Conservation (phyloP, 2,329 filamentous ascomycete genomes). For the Diaporthe ilicicola region DNA sequence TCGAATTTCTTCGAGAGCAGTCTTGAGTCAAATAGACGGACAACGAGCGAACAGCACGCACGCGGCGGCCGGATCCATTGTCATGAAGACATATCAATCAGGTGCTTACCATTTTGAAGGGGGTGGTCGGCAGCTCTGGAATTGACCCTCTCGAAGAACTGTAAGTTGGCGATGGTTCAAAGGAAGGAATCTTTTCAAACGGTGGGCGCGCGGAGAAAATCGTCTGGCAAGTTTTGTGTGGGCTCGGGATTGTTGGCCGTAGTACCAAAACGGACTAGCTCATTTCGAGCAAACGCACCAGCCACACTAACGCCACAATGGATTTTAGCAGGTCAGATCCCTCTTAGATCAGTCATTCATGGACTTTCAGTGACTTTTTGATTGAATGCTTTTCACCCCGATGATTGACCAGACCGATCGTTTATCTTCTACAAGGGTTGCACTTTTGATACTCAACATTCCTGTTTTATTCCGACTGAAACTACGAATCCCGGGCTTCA, state of each 20-base stretch:
- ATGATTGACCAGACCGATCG: no score
- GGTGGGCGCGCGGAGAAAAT: constrained; percentile 15
- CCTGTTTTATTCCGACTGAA: not conserved
- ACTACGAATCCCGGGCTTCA: not conserved
- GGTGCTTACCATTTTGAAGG: constrained; percentile 70
- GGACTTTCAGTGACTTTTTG: not conserved
- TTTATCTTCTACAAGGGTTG: not conserved
- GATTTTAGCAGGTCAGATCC: not conserved
- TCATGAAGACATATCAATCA: constrained; percentile 44
- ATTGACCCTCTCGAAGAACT: constrained; percentile 44
- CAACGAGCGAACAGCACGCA: constrained; percentile 26
- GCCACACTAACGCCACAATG: constrained; percentile 13
- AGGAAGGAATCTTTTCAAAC: not conserved
- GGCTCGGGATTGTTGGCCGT: not conserved
- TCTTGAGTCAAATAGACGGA: constrained; percentile 25
- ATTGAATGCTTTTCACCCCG: not conserved
- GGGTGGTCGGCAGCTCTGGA: constrained; percentile 57
- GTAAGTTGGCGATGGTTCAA: constrained; percentile 29
- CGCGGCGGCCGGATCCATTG: constrained; percentile 36
- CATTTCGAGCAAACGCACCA: not conserved
- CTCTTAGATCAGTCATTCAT: not conserved
- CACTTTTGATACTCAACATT: no score
- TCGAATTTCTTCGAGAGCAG: constrained; percentile 44
- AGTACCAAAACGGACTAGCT: not conserved
- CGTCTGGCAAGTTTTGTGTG: constrained; percentile 28